Percentiles rank a stretch among this genome's conserved stretches.
Evolutionary conservation across 2,329 filamentous ascomycete species (phyloP).

Genomic region (Microsporum canis): DNA sequence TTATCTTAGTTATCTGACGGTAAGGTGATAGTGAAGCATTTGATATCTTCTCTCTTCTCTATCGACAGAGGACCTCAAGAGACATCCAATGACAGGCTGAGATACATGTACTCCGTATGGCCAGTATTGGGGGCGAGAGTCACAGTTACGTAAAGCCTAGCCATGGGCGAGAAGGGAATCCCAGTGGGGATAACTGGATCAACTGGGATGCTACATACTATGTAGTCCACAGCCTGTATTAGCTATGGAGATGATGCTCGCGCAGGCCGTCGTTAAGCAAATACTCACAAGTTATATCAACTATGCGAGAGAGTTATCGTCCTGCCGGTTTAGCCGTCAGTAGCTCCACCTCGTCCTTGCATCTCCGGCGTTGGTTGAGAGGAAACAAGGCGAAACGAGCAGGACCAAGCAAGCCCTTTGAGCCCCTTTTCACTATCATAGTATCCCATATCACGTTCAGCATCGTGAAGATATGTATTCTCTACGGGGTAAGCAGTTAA

Average conservation of each 20-base stretch:
- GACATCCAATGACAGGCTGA: too few species aligned
- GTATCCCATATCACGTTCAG: background rate
- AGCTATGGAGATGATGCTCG: too few species aligned
- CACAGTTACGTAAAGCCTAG: background rate
- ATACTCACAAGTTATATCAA: too few species aligned
- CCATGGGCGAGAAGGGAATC: background rate
- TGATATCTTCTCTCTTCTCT: too few species aligned
- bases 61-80: too few species aligned
- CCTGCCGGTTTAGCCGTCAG: background rate
- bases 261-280: too few species aligned
- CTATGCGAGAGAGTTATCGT: background rate
- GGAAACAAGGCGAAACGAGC: background rate
- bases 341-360: background rate
- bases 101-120: background rate
- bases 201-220: background rate
- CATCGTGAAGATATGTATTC: too few species aligned
- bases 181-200: background rate
- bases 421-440: background rate
- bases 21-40: too few species aligned
- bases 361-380: background rate
- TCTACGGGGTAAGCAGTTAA: too few species aligned
- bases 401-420: background rate
- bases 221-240: too few species aligned
- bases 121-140: background rate
- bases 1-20: too few species aligned